Evolutionary conservation across 2,329 filamentous ascomycete genomes (phyloP).

Genomic region (Rasamsonia emersonii): DNA sequence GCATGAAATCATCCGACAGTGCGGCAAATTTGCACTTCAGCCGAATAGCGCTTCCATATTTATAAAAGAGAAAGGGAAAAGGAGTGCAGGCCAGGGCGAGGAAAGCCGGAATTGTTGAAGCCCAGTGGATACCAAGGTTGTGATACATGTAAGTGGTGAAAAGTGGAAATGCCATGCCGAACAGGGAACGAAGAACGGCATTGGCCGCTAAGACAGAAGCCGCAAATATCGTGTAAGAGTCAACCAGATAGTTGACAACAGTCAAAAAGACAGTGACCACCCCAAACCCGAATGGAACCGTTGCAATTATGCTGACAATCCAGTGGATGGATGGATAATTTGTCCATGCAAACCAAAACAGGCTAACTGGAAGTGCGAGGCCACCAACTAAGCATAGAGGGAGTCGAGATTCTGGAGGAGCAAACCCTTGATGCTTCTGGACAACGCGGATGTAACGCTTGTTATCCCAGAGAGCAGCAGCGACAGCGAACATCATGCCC

Average conservation of each 20-base stretch:
- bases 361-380: constrained; percentile 41
- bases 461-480: constrained; percentile 25
- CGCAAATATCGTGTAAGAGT: constrained; percentile 28
- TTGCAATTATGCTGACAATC: constrained; percentile 22
- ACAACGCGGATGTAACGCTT: constrained; percentile 24
- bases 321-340: constrained; percentile 32
- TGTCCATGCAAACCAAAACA: constrained; percentile 50
- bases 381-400: constrained; percentile 37
- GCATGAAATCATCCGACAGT: constrained; percentile 22
- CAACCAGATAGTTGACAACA: constrained; percentile 29
- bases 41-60: constrained; percentile 25
- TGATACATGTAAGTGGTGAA: constrained; percentile 34
- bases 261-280: constrained; percentile 25
- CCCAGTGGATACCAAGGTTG: constrained; percentile 35
- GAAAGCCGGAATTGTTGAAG: constrained; percentile 30
- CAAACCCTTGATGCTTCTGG: constrained; percentile 42
- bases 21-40: constrained; percentile 29
- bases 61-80: constrained; percentile 32
- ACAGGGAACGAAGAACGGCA: constrained; percentile 32
- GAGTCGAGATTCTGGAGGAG: constrained; percentile 46
- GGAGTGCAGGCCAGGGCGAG: constrained; percentile 27
- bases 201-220: constrained; percentile 30
- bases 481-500: constrained; percentile 22
- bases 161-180: constrained; percentile 35
- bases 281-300: constrained; percentile 25